Evolutionary conservation across 805 yeast genomes (phyloP).

Genomic region (Candida orba): DNA sequence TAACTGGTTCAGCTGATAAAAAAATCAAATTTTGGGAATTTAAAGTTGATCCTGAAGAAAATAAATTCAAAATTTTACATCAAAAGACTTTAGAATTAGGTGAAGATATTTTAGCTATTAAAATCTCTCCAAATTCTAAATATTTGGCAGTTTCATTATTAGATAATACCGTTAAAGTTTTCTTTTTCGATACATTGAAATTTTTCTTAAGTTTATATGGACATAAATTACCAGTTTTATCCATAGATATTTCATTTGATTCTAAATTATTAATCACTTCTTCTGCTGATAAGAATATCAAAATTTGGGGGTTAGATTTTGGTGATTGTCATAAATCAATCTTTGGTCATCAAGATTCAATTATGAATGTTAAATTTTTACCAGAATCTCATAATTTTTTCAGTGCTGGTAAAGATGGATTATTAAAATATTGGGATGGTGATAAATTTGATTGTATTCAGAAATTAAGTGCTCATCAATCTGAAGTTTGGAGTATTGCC

Average conservation of each 20-base stretch:
- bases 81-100: conserved; percentile 75
- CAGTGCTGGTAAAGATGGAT: conserved; percentile 82
- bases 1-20: conserved; percentile 94
- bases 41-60: conserved; percentile 52
- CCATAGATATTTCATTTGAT: conserved; percentile 86
- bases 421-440: conserved; percentile 97
- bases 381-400: conserved; percentile 87
- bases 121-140: conserved; percentile 72
- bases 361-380: conserved; percentile 79
- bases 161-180: conserved; percentile 94
- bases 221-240: conserved; percentile 90
- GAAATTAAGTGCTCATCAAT: conserved; percentile 76
- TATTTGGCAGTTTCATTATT: conserved; percentile 76
- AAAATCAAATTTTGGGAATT: conserved; percentile 86
- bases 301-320: conserved; percentile 97
- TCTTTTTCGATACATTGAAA: conserved; percentile 80
- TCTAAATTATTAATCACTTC: conserved; percentile 84
- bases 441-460: conserved; percentile 93
- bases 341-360: conserved; percentile 94
- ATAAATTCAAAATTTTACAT: conserved; percentile 58
- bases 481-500: conserved; percentile 92
- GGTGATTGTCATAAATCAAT: conserved; percentile 98
- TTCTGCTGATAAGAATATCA: conserved; percentile 94
- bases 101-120: conserved; percentile 79
- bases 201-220: conserved; percentile 88